These are phyloP conservation scores for Stagonosporopsis cucurbitacearum DNA, from an alignment of 2,329 filamentous ascomycete species.

Conservation along the genomic window DNA sequence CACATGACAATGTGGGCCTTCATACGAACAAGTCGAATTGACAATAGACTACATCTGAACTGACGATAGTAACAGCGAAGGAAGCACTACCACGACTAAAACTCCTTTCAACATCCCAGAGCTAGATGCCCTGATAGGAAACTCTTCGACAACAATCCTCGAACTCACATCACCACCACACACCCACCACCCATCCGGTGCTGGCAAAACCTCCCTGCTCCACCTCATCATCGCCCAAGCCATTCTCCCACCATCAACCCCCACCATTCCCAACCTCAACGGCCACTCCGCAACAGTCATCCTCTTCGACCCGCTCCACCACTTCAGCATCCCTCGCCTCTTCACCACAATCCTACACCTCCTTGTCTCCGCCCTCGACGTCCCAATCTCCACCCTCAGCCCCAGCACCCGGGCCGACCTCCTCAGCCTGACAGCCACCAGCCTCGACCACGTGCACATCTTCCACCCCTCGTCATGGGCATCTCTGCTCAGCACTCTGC, in stretches of 20 bases:
- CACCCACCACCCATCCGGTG: constrained; percentile 48
- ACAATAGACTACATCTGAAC: background rate
- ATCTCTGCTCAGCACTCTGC: constrained; percentile 59
- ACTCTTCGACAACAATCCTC: constrained; percentile 41
- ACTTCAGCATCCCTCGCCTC: constrained; percentile 61
- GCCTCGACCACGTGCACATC: constrained; percentile 64
- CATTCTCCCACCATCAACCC: constrained; percentile 54
- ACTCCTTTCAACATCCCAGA: constrained; percentile 52
- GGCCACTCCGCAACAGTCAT: constrained; percentile 57
- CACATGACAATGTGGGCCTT: background rate
- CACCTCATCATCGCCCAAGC: constrained; percentile 62
- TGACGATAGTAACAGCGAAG: background rate
- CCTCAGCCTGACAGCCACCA: constrained; percentile 41
- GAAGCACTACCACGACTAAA: background rate
- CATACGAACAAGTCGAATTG: background rate
- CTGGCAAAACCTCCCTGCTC: constrained; percentile 66
- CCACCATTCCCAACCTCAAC: constrained; percentile 33
- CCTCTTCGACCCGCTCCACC: constrained; percentile 62
- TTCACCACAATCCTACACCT: constrained; percentile 42
- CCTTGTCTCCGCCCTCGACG: constrained; percentile 8
- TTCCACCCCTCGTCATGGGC: constrained; percentile 61
- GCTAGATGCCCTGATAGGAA: constrained; percentile 52
- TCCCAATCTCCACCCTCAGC: background rate
- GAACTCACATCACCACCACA: constrained; percentile 60
- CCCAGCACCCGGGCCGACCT: background rate